Base-by-base conservation (phyloP, 2,329 filamentous ascomycete species). In the Pestalotiopsis sp. region DNA sequence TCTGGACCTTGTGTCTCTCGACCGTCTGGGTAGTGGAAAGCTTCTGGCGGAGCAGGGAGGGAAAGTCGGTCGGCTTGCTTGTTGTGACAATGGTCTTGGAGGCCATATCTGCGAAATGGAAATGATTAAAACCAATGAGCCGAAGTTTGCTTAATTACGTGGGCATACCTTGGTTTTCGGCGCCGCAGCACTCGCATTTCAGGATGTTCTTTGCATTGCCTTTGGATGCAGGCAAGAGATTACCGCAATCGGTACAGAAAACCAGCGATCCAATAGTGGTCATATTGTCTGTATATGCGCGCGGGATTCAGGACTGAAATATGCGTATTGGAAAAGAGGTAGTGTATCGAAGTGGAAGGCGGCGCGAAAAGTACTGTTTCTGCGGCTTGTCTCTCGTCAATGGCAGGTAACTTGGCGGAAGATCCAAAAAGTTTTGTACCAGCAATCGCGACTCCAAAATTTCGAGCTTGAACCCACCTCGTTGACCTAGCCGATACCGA, bases 221-320 rank as follows among this genome's bases (percentile, higher is more conserved):
- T 71, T 91, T 92, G 61, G 93, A 94, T 66, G 91, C 88, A 66
- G 96, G 94, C 56, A 98, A 85, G 3, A 98, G 86, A 79, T 97
- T 97, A 70, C 95, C 95, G 80, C 95, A 98, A 79, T 95, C 93
- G 67, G 88, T 93, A 84, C 95, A 98, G 81, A 98, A 98, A 45
- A 97, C 91, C 56, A 98, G 86, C 66, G 94, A 95, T 68, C 94
- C 95, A 73, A 98, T 94, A 20, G 93, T 91, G 72, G 95, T 90
- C 95, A 98, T 98, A 70, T 74, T 83, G 68, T 25, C 23, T 38
- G 39, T 58, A 20, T 14, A 39, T n/a, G 23, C 14, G 13, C 27
- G 31, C 31, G 9, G 9, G 9, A 7, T 36, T 36, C 7, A 36
- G 31, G 9, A 9, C 31, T 36, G 31, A 36, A 36, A 36, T 36